phyloP scores from a whole-genome alignment of 2,329 filamentous ascomycete species.

The Penicillium paneum region DNA sequence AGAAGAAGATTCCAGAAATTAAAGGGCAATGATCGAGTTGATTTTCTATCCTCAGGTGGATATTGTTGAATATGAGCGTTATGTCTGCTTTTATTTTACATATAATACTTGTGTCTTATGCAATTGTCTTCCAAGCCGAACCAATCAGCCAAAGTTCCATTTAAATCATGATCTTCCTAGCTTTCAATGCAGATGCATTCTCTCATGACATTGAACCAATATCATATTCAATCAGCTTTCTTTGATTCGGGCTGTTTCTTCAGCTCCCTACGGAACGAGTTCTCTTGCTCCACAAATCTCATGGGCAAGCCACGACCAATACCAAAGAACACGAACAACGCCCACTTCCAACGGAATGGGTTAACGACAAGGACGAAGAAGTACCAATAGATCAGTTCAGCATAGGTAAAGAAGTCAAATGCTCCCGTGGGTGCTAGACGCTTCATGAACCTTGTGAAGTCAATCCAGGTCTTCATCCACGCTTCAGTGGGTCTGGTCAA shows the following conservation, averaged over 20 bases:
- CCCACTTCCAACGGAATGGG: constrained; percentile 90
- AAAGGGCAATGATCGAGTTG: constrained; percentile 14
- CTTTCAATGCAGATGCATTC: neutral
- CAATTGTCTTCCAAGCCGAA: neutral
- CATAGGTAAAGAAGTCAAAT: constrained; percentile 87
- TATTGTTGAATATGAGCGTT: neutral
- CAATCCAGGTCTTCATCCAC: constrained; percentile 84
- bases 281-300: constrained; percentile 64
- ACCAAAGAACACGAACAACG: constrained; percentile 75
- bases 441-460: constrained; percentile 74
- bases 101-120: neutral
- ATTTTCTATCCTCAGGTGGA: neutral
- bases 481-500: constrained; percentile 66
- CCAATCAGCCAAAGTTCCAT: neutral
- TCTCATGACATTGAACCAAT: neutral
- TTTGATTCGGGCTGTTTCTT: constrained; percentile 23
- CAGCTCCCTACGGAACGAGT: constrained; percentile 36
- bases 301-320: constrained; percentile 65
- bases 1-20: constrained; percentile 25
- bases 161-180: too few species aligned
- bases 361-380: constrained; percentile 74
- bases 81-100: neutral
- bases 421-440: constrained; percentile 65
- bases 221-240: neutral
- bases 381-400: constrained; percentile 83